Conservation (phyloP, 2,329 filamentous ascomycete species). For the Aureobasidium sp. region DNA sequence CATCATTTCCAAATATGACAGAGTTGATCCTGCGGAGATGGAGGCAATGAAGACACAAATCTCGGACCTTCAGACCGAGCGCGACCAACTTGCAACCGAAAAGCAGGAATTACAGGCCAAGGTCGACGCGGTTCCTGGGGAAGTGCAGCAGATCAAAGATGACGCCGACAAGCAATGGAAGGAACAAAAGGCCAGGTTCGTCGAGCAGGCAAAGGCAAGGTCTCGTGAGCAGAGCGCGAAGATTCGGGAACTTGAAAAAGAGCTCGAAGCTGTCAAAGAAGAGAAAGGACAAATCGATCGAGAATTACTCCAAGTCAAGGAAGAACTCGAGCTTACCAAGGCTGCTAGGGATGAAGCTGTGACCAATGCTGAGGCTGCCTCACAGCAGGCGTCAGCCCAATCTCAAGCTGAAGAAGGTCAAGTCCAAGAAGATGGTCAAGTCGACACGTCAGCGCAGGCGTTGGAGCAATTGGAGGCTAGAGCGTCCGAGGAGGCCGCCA, state of each 20-base stretch:
- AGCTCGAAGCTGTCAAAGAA: constrained; percentile 54
- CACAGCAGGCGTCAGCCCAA: neutral
- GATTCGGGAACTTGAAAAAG: constrained; percentile 47
- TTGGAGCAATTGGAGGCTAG: constrained; percentile 38
- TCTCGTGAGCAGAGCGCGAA: constrained; percentile 59
- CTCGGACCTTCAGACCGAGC: constrained; percentile 47
- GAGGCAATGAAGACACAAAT: constrained; percentile 81
- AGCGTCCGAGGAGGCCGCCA: constrained; percentile 33
- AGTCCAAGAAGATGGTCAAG: constrained; percentile 18
- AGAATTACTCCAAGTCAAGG: constrained; percentile 23
- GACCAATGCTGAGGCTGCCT: constrained; percentile 36
- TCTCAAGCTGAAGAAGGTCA: constrained; percentile 22
- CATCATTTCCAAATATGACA: constrained; percentile 92
- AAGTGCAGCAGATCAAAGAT: constrained; percentile 39
- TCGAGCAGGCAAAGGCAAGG: constrained; percentile 48
- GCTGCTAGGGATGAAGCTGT: constrained; percentile 59
- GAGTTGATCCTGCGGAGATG: constrained; percentile 86
- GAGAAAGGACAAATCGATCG: constrained; percentile 46
- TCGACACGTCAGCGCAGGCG: neutral
- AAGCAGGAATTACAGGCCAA: constrained; percentile 46
- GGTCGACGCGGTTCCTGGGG: constrained; percentile 41
- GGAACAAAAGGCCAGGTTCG: constrained; percentile 42
- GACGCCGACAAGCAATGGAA: constrained; percentile 38
- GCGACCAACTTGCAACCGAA: constrained; percentile 45
- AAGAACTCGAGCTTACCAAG: constrained; percentile 56